A percentile compares a stretch with the other conserved stretches of the same genome.
phyloP scores from a whole-genome alignment of 2,329 filamentous ascomycete genomes.

The Botryosphaeria dothidea region DNA sequence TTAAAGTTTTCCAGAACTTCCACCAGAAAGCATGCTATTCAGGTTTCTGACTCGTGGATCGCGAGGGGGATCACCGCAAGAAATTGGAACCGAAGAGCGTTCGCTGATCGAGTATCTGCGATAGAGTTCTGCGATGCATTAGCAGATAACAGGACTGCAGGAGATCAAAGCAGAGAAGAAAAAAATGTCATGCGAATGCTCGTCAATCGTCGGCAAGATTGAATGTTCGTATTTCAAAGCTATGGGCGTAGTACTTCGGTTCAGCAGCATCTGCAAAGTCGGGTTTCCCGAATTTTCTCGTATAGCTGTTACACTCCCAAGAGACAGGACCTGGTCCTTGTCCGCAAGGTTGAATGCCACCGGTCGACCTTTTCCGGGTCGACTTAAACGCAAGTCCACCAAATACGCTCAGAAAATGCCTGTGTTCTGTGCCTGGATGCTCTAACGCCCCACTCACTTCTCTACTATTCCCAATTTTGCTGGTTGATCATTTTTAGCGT shows the following conservation, averaged over 20 bases:
- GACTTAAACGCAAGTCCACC: neutral
- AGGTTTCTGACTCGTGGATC: neutral
- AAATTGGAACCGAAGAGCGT: neutral
- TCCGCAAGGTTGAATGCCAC: neutral
- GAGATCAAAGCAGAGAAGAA: neutral
- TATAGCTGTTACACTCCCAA: neutral
- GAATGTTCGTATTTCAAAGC: neutral
- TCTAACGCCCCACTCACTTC: neutral
- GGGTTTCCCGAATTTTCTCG: neutral
- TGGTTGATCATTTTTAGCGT: neutral
- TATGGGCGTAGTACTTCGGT: neutral
- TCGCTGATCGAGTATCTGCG: neutral
- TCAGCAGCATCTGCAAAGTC: neutral
- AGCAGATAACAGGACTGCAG: neutral
- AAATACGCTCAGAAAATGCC: neutral
- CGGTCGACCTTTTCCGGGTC: neutral
- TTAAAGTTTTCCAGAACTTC: neutral
- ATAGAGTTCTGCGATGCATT: neutral
- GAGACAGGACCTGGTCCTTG: neutral
- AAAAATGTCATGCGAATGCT: neutral
- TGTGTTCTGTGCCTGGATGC: neutral
- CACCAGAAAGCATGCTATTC: neutral
- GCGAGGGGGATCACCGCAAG: neutral
- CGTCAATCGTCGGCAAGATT: constrained; percentile 1
- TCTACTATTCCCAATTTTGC: neutral